A percentile compares a stretch with the other conserved stretches of the same genome.
Conservation (phyloP, 768 basidiomycete species). For the Sarcodon aspratus region DNA sequence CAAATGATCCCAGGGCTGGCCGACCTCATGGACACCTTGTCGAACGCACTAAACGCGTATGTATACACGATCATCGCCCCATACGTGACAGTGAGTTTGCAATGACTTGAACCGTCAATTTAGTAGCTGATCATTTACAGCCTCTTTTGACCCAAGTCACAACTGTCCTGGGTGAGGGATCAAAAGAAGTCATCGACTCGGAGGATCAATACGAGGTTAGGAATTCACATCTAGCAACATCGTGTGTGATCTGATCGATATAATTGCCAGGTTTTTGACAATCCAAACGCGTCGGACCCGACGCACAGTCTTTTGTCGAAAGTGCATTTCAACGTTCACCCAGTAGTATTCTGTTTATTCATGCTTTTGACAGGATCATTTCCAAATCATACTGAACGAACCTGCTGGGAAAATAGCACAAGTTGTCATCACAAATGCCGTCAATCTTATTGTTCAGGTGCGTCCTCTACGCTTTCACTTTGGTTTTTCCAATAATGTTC, state of each 20-base stretch:
- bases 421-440: slow-evolving; percentile 50
- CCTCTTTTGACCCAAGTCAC: slow-evolving; percentile 52
- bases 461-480: slow-evolving; percentile 1
- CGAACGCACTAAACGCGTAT: slow-evolving; percentile 61
- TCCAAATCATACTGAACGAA: slow-evolving; percentile 60
- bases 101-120: neutral
- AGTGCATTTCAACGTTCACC: slow-evolving; percentile 18
- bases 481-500: neutral
- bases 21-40: slow-evolving; percentile 45
- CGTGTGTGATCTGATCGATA: neutral
- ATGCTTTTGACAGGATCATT: slow-evolving; percentile 42
- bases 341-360: neutral
- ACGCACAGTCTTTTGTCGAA: slow-evolving; percentile 66
- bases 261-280: slow-evolving; percentile 45
- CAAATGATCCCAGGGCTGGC: slow-evolving; percentile 55
- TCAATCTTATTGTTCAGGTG: slow-evolving; percentile 45
- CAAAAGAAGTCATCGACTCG: slow-evolving; percentile 57
- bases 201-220: slow-evolving; percentile 55
- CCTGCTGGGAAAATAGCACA: slow-evolving; percentile 67
- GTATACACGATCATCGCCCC: slow-evolving; percentile 61
- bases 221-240: neutral
- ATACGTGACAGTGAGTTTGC: slow-evolving; percentile 36
- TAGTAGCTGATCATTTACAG: slow-evolving; percentile 17
- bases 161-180: slow-evolving; percentile 44
- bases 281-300: slow-evolving; percentile 57